Conservation (phyloP, 495 filamentous ascomycete species). For the Penicillium coprophilum region DNA sequence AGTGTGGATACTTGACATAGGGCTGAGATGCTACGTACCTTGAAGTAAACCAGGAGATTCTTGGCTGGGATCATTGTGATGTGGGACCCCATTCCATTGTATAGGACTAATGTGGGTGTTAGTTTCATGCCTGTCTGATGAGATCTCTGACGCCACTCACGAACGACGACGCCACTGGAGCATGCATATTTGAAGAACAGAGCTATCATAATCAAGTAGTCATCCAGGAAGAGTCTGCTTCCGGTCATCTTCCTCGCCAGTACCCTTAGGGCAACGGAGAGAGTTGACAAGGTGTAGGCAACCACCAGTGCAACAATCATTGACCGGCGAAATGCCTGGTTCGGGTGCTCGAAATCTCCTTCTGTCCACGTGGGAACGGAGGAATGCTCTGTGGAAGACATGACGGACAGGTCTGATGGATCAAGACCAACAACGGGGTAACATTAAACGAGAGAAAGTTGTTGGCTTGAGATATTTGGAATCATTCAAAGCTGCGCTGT, state of each 20-base stretch:
- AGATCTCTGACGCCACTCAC: conserved; percentile 17
- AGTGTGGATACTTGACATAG: background rate
- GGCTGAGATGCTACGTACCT: conserved; percentile 20
- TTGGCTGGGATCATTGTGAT: conserved; percentile 33
- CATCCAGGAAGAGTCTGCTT: conserved; percentile 31
- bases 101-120: conserved; percentile 23
- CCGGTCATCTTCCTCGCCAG: conserved; percentile 29
- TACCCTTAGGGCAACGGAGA: conserved; percentile 34
- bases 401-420: conserved; percentile 12
- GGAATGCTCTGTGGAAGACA: conserved; percentile 18
- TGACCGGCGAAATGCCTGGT: conserved; percentile 24
- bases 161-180: conserved; percentile 29
- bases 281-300: conserved; percentile 29
- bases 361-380: conserved; percentile 18
- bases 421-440: conserved; percentile 6
- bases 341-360: conserved; percentile 30
- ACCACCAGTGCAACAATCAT: conserved; percentile 33
- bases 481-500: conserved; percentile 12
- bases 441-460: conserved; percentile 11
- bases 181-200: conserved; percentile 40
- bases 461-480: conserved; percentile 29
- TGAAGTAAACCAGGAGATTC: conserved; percentile 29
- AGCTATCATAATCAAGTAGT: conserved; percentile 41
- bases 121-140: background rate
- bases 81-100: conserved; percentile 36